phyloP scores from a whole-genome alignment of 495 filamentous ascomycete genomes.

The Penicillium simplicissimum region DNA sequence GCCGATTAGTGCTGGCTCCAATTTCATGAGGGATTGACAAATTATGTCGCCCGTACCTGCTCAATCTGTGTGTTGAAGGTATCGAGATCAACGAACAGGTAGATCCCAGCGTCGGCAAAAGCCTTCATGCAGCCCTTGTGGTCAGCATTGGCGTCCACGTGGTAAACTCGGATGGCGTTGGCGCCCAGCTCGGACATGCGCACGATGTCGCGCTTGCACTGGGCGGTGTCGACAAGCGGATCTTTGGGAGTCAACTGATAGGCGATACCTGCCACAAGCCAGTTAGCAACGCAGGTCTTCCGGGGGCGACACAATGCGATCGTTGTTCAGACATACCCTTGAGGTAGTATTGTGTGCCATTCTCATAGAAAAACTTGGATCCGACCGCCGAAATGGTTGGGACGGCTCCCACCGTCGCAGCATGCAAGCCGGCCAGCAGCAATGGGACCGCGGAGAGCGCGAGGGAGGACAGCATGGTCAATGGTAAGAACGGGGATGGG shows the following conservation, averaged over 20 bases:
- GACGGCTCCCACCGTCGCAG: constrained; percentile 32
- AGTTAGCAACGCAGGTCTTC: background rate
- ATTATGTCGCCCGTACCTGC: constrained; percentile 50
- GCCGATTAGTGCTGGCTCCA: background rate
- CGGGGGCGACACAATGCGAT: background rate
- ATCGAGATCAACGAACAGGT: constrained; percentile 80
- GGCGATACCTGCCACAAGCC: constrained; percentile 59
- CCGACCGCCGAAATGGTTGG: constrained; percentile 68
- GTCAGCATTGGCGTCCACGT: constrained; percentile 69
- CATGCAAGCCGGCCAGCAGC: constrained; percentile 35
- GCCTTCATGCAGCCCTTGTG: constrained; percentile 75
- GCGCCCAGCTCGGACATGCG: constrained; percentile 79
- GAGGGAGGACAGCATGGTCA: constrained; percentile 30
- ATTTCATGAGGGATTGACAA: background rate
- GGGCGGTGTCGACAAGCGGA: constrained; percentile 70
- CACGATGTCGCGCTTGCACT: constrained; percentile 75
- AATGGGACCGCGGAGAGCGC: constrained; percentile 23
- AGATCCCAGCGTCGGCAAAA: constrained; percentile 72
- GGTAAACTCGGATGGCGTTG: constrained; percentile 88
- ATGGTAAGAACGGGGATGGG: background rate
- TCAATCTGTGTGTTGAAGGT: constrained; percentile 78
- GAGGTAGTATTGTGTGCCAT: constrained; percentile 78
- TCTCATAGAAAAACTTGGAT: constrained; percentile 80
- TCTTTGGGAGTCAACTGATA: constrained; percentile 69
- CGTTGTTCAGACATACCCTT: constrained; percentile 57